Evolutionary conservation across 345 rosid genomes (phyloP), one percentile per base, ranked within the genome.

Genomic region (Lepidium aucheri): DNA sequence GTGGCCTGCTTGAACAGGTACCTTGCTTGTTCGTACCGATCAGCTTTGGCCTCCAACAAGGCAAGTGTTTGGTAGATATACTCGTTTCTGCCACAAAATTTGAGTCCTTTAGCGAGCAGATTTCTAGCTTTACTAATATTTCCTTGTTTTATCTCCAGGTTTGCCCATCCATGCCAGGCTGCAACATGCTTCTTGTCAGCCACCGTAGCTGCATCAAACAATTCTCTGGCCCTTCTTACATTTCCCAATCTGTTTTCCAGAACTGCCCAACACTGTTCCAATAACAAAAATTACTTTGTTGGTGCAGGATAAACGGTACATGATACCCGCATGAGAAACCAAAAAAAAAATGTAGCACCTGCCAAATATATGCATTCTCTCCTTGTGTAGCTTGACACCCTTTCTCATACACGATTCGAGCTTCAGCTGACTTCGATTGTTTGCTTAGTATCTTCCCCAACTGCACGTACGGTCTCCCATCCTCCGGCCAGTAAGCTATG

Each of bases 111-210:
- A 34, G 86, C 87, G 36, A 94, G 97, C 33, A 94, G 74, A 36
- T 94, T 87, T 74, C 99, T 88, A 2, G 97, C 99, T 78, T 90
- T 94, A 80, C 83, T 94, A 55, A 90, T 72, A 74, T 88, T 94
- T 41, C 95, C 96, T 69, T 85, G 92, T 69, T 90, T 86, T 34
- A 90, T 82, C 88, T 94, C 99, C 54, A 94, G 76, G 74, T 90
- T 86, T 41, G 97, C 97, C 99, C 96, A 94, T 53, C 97, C 99
- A 73, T 94, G 99, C 99, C 99, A 94, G 7, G 95, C 95, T 74
- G 96, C 97, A 39, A 84, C 60, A 66, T 94, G 99, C 59, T 77
- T 82, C 80, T 85, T 90, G 67, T 94, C 95, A 53, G 97, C 99
- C 56, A 94, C 96, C 0, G 96, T 94, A 20, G 99, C 92, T 4